Evolutionary conservation across 108 stramenopile species (phyloP).

Genomic region (Nitzschia sp.): DNA sequence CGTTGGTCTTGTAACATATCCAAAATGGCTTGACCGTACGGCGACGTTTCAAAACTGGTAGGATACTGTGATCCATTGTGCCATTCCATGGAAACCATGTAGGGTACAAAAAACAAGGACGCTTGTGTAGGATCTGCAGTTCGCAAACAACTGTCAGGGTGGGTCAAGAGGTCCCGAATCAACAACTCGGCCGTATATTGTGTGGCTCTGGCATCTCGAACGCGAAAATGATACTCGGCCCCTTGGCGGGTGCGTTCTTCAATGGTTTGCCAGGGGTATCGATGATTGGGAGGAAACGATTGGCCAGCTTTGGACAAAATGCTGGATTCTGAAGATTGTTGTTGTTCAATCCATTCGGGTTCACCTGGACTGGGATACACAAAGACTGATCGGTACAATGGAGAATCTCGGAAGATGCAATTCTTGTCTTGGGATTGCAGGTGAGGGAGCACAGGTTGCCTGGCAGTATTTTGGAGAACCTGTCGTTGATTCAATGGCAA

Average conservation of each 20-base stretch:
- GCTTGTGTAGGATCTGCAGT: constrained; percentile 42
- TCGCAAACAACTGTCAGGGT: constrained; percentile 42
- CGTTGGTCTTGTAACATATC: constrained; percentile 19
- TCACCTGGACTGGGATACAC: constrained; percentile 46
- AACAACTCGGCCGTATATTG: constrained; percentile 42
- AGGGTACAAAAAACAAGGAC: constrained; percentile 46
- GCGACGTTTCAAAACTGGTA: constrained; percentile 15
- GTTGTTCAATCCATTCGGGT: constrained; percentile 30
- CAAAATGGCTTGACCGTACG: constrained; percentile 41
- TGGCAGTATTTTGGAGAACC: not conserved
- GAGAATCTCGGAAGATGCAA: constrained; percentile 42
- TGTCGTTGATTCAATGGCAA: too few relatives aligned
- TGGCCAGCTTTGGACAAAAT: constrained; percentile 33
- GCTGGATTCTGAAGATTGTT: not conserved
- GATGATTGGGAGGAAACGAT: not conserved
- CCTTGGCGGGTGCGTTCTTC: constrained; percentile 17
- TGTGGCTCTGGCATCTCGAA: constrained; percentile 21
- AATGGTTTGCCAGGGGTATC: constrained; percentile 38
- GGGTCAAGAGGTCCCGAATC: constrained; percentile 40
- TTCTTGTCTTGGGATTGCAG: constrained; percentile 4
- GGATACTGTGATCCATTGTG: constrained; percentile 34
- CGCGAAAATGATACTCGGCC: constrained; percentile 22
- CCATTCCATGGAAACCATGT: constrained; percentile 40
- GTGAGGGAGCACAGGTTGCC: not conserved
- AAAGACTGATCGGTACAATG: constrained; percentile 40